These are phyloP conservation scores for Gastrolobium bilobum DNA, from an alignment of 306 rosid genomes.

Conservation along the genomic window DNA sequence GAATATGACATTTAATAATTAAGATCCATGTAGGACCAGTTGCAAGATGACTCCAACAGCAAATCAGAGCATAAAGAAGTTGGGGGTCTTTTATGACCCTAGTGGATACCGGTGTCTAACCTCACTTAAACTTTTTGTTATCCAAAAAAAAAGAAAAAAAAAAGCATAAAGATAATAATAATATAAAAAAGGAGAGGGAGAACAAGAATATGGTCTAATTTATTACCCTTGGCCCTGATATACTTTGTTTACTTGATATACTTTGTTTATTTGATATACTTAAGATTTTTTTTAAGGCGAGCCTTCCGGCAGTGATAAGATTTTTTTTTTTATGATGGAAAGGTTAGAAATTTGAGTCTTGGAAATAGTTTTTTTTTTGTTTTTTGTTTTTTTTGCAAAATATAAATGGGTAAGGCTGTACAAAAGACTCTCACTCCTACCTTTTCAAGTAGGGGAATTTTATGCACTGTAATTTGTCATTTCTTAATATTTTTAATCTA, in stretches of 20 bases:
- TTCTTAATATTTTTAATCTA: neutral
- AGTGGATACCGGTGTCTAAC: too few species aligned
- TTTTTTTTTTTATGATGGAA: too few species aligned
- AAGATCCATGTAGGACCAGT: slow-evolving; percentile 34
- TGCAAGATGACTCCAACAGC: neutral
- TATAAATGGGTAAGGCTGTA: too few species aligned
- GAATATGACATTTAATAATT: slow-evolving; percentile 35
- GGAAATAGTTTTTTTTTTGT: neutral
- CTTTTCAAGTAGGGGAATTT: too few species aligned
- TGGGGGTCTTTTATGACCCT: too few species aligned
- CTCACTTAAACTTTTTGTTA: too few species aligned
- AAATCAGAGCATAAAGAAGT: slow-evolving; percentile 23
- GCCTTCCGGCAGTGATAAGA: too few species aligned
- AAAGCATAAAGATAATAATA: slow-evolving; percentile 11
- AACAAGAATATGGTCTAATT: neutral
- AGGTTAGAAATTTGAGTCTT: too few species aligned
- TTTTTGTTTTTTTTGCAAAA: neutral
- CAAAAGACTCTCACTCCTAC: too few species aligned
- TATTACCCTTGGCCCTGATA: neutral
- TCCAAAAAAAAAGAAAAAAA: too few species aligned
- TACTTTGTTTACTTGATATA: neutral
- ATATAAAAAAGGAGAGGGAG: neutral
- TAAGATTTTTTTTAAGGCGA: too few species aligned
- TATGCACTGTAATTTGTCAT: too few species aligned
- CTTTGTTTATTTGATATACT: neutral